Conservation (phyloP, 805 yeast species). For the Zygosaccharomyces siamensis region DNA sequence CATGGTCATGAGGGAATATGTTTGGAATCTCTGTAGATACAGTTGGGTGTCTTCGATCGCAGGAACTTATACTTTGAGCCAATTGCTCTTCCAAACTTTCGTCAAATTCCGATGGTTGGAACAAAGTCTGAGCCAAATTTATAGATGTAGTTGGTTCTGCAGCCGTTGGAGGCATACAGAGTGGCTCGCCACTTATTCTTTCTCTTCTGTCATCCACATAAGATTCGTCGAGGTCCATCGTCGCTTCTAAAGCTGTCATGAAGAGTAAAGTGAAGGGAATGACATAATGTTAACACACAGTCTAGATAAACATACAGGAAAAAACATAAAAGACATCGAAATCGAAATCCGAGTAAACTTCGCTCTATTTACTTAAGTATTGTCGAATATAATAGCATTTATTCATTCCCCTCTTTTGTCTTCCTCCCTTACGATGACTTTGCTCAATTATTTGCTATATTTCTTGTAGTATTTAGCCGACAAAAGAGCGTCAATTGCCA, state of each 20-base stretch:
- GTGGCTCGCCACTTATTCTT: not conserved
- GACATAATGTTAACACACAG: not conserved
- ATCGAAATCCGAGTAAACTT: not conserved
- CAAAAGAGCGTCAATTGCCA: conserved; percentile 50
- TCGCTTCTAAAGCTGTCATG: not conserved
- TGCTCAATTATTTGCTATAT: not conserved
- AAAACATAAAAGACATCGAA: not conserved
- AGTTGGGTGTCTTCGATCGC: conserved; percentile 16
- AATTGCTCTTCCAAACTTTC: conserved; percentile 13
- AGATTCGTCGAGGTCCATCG: conserved; percentile 1
- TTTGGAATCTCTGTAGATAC: conserved; percentile 32
- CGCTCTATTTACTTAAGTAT: not conserved
- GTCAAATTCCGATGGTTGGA: conserved; percentile 11
- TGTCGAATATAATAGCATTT: not conserved
- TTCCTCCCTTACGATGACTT: not conserved
- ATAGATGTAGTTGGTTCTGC: conserved; percentile 19
- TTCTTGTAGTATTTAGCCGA: conserved; percentile 45
- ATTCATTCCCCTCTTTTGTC: not conserved
- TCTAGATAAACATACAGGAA: not conserved
- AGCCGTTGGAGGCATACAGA: conserved; percentile 1
- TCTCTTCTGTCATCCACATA: conserved; percentile 4
- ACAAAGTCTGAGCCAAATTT: conserved; percentile 13
- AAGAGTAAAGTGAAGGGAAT: not conserved
- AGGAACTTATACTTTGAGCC: conserved; percentile 22
- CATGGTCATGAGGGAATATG: conserved; percentile 18